Conservation (phyloP, 495 filamentous ascomycete genomes). For the Haplographium delicatum region DNA sequence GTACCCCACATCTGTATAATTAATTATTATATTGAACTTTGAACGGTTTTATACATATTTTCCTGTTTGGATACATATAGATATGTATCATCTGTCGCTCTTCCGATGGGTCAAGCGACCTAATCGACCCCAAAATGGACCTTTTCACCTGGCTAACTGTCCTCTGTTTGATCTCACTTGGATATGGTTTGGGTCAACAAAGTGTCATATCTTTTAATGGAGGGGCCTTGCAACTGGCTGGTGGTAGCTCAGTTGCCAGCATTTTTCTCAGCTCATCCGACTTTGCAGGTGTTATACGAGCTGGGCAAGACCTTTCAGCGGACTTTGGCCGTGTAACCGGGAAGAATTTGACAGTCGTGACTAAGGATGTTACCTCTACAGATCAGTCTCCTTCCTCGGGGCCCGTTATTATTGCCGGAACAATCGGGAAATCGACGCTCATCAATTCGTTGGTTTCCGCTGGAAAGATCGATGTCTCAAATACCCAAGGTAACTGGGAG, state of each 20-base stretch:
- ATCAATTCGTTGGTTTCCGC: constrained; percentile 49
- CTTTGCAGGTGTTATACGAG: constrained; percentile 62
- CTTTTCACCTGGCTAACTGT: not conserved
- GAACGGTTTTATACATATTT: too few species aligned
- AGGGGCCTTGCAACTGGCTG: constrained; percentile 36
- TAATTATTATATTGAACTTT: too few species aligned
- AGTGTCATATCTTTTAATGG: not conserved
- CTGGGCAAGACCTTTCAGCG: constrained; percentile 56
- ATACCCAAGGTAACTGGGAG: constrained; percentile 62
- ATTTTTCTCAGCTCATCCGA: constrained; percentile 50
- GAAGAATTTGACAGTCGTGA: constrained; percentile 49
- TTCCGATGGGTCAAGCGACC: too few species aligned
- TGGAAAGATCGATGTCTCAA: constrained; percentile 51
- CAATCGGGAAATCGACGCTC: constrained; percentile 55
- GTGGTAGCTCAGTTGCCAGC: constrained; percentile 36
- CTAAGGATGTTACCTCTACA: constrained; percentile 20
- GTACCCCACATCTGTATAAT: too few species aligned
- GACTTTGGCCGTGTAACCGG: constrained; percentile 69
- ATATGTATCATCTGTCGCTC: too few species aligned
- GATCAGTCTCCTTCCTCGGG: constrained; percentile 4
- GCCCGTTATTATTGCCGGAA: constrained; percentile 63
- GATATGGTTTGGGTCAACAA: not conserved
- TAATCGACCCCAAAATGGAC: not conserved
- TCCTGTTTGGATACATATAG: too few species aligned
- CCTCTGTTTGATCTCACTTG: not conserved